Evolutionary conservation across 2,329 filamentous ascomycete species (phyloP), one percentile per base, ranked within the genome.

Genomic region (Ceratocystis destructans): DNA sequence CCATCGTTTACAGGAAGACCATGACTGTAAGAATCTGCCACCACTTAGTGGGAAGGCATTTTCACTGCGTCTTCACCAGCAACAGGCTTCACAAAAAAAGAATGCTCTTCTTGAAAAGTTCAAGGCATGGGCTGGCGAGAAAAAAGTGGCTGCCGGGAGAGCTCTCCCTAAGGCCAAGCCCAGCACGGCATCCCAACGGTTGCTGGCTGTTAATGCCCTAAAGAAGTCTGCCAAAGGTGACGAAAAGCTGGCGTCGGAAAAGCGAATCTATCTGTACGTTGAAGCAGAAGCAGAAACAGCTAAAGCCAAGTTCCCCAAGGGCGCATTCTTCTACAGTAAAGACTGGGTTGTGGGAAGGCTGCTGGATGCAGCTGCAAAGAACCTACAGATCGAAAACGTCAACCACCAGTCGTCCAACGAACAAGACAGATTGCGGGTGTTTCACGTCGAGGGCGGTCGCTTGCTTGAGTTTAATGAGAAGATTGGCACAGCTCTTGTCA

Each of bases 171-270:
- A 86, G 70, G 79, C 85, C 20, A 86, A 85, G 72, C 82, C 84
- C 1, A 81, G 81, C 45, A 82, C 80, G 0, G 81, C 86, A 0
- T 82, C 87, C 0, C 83, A 86, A 62, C 82, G 87, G 1, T 71
- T 89, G 20, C 79, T 86, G 2, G 89, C 87, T 5, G 79, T 93
- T 5, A 90, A 90, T 69, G 84, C 82, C 8, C 79, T 99, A 53
- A 96, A 96, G 78, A 88, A 87, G 73, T 85, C 83, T 0, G 93
- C 94, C 1, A 96, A 96, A 77, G 95, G 95, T 0, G 93, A 97
- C 70, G 85, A 85, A 8, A 93, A 90, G 71, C 76, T 96, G 0
- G 80, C 90, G 0, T 75, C 79, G 0, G 90, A 96, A 70, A 96
- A 95, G 78, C 80, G 94, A n/a, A 77, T 99, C 1, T 97, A 97